Percentiles rank a stretch among this genome's conserved stretches.
Conservation (phyloP, 2,329 filamentous ascomycete species). For the Colletotrichum noveboracense region DNA sequence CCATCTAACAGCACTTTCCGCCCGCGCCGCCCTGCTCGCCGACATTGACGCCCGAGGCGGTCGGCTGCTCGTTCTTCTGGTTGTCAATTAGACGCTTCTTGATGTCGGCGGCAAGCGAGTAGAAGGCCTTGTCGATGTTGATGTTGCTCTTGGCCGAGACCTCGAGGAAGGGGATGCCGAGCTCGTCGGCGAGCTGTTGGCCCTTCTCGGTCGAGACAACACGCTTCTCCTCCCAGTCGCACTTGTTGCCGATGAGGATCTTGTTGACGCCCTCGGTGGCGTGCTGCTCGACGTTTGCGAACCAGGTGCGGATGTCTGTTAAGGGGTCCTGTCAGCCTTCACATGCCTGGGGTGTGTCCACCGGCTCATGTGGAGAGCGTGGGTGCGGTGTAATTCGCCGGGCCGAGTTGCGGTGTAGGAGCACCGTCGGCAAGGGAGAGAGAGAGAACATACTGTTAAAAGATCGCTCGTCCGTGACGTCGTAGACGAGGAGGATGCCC, state of each 20-base stretch:
- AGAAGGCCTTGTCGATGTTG: constrained; percentile 99
- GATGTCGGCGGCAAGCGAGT: constrained; percentile 92
- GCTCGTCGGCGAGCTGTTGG: constrained; percentile 91
- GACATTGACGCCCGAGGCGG: constrained; percentile 69
- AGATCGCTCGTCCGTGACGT: constrained; percentile 94
- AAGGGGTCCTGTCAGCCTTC: constrained; percentile 26
- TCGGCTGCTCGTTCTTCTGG: constrained; percentile 73
- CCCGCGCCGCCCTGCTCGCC: constrained; percentile 63
- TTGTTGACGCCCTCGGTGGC: constrained; percentile 99
- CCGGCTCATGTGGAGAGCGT: not conserved
- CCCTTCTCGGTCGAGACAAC: constrained; percentile 92
- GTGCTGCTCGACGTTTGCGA: constrained; percentile 98
- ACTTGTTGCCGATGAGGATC: constrained; percentile 99
- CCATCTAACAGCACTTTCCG: constrained; percentile 78
- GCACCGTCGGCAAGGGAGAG: not conserved
- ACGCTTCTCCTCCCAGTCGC: constrained; percentile 99
- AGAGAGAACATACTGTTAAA: constrained; percentile 78
- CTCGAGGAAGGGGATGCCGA: constrained; percentile 97
- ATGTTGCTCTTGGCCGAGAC: constrained; percentile 99
- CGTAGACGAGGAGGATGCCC: constrained; percentile 97
- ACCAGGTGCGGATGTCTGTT: constrained; percentile 97
- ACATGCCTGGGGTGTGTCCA: not conserved
- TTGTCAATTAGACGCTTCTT: constrained; percentile 98
- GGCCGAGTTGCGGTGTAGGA: not conserved
- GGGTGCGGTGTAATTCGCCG: not conserved